A percentile compares a stretch with the other conserved stretches of the same genome.
phyloP scores from a whole-genome alignment of 2,329 filamentous ascomycete genomes.

The Cryphonectria nitschkei region DNA sequence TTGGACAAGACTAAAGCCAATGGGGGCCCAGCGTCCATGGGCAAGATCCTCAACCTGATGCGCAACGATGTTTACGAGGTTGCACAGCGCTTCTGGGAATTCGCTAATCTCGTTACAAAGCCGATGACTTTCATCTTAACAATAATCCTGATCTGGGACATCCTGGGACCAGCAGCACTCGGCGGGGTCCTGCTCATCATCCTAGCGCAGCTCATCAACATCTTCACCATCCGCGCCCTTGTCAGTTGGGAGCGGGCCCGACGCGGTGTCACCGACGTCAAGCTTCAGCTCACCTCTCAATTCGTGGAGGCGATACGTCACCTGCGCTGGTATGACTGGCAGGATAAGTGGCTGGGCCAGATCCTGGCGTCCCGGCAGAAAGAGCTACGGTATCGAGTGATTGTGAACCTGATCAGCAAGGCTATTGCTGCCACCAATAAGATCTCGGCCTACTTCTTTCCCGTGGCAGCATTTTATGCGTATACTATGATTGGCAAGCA shows the following conservation, averaged over 20 bases:
- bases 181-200: conserved; percentile 72
- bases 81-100: conserved; percentile 86
- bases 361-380: conserved; percentile 70
- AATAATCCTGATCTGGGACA: conserved; percentile 71
- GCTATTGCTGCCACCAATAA: conserved; percentile 71
- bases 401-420: conserved; percentile 65
- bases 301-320: conserved; percentile 87
- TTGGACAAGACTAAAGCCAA: conserved; percentile 30
- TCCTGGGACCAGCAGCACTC: conserved; percentile 80
- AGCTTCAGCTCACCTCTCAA: conserved; percentile 80
- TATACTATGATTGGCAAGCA: conserved; percentile 74
- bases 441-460: conserved; percentile 74
- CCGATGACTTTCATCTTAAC: conserved; percentile 78
- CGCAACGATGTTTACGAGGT: conserved; percentile 82
- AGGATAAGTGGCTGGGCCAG: conserved; percentile 71
- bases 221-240: conserved; percentile 65
- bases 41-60: conserved; percentile 89
- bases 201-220: conserved; percentile 71
- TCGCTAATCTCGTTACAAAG: conserved; percentile 73
- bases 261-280: conserved; percentile 74
- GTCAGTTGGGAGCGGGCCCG: conserved; percentile 71
- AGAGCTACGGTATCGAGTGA: conserved; percentile 68
- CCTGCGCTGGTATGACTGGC: conserved; percentile 82
- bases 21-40: conserved; percentile 71
- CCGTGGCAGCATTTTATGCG: conserved; percentile 78